Evolutionary conservation across 805 yeast genomes (phyloP).

Genomic region (Saccharomycopsis fodiens): DNA sequence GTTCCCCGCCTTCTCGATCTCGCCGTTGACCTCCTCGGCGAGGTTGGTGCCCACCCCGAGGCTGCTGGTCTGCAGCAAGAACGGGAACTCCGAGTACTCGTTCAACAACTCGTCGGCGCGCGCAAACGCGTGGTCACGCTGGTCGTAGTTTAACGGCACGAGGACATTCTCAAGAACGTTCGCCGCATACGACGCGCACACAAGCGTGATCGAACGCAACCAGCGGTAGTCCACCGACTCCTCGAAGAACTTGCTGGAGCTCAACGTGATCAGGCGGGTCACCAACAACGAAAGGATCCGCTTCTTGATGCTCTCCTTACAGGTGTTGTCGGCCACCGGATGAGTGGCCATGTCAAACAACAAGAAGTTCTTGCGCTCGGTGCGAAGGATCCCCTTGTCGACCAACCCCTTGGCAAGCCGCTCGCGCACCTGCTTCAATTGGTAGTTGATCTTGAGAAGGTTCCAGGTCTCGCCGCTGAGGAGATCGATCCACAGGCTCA

Average conservation of each 20-base stretch:
- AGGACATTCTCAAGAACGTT: conserved; percentile 90
- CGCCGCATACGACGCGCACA: conserved; percentile 90
- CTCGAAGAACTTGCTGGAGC: conserved; percentile 60
- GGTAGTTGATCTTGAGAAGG: conserved; percentile 86
- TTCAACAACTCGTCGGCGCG: conserved; percentile 88
- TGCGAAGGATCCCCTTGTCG: conserved; percentile 92
- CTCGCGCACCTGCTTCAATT: conserved; percentile 94
- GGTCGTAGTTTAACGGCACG: conserved; percentile 69
- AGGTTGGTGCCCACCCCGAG: conserved; percentile 69
- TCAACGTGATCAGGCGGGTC: conserved; percentile 56
- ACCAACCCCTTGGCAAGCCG: conserved; percentile 94
- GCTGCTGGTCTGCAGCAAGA: conserved; percentile 49
- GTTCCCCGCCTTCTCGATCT: conserved; percentile 41
- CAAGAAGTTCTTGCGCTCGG: conserved; percentile 91
- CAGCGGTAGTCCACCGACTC: conserved; percentile 56
- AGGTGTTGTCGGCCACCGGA: conserved; percentile 79
- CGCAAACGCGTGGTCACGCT: conserved; percentile 84
- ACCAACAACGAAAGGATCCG: conserved; percentile 67
- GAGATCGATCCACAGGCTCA: conserved; percentile 88
- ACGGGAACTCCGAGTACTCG: conserved; percentile 83
- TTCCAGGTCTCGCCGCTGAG: conserved; percentile 97
- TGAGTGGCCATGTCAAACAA: conserved; percentile 98
- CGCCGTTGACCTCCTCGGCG: conserved; percentile 38
- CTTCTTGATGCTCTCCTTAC: conserved; percentile 73
- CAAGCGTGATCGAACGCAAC: conserved; percentile 73